Evolutionary conservation across 108 stramenopile genomes (phyloP).

Genomic region (Skeletonema marinoi): DNA sequence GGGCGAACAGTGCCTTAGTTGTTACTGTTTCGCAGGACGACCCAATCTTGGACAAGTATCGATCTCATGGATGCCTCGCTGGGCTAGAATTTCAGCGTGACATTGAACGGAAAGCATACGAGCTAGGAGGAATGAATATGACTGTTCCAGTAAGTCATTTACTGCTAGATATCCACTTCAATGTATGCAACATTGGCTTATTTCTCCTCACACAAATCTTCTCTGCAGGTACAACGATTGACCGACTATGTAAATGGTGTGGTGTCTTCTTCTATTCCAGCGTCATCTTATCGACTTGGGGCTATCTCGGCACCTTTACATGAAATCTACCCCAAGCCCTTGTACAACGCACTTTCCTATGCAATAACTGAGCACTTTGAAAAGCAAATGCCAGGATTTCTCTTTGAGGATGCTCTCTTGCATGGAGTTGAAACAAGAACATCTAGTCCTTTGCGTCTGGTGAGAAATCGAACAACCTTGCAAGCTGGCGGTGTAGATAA

Average conservation of each 20-base stretch:
- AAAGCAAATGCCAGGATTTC: conserved; percentile 56
- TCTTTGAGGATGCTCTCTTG: conserved; percentile 79
- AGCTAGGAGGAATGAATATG: conserved; percentile 81
- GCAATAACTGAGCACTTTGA: conserved; percentile 83
- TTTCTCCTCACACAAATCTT: too few relatives aligned
- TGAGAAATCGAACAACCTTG: conserved; percentile 68
- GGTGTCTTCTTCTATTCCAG: conserved; percentile 66
- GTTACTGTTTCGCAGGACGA: conserved; percentile 87
- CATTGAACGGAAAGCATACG: conserved; percentile 85
- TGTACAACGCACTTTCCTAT: conserved; percentile 75
- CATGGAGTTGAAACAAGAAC: conserved; percentile 97
- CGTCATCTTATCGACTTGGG: conserved; percentile 91
- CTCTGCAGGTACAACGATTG: conserved; percentile 65
- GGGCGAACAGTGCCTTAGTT: conserved; percentile 95
- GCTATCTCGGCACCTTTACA: conserved; percentile 85
- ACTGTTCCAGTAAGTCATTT: conserved; percentile 63
- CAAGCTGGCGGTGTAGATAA: conserved; percentile 67
- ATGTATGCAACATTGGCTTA: too few relatives aligned
- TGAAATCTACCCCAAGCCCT: conserved; percentile 83
- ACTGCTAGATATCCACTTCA: too few relatives aligned
- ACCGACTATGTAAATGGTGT: conserved; percentile 81
- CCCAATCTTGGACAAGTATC: conserved; percentile 70
- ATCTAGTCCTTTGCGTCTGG: conserved; percentile 84
- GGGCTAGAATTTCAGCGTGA: conserved; percentile 85
- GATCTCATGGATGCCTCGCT: conserved; percentile 68